Evolutionary conservation across 1,139 yeast species (phyloP).

Genomic region (Protomyces inundatus): DNA sequence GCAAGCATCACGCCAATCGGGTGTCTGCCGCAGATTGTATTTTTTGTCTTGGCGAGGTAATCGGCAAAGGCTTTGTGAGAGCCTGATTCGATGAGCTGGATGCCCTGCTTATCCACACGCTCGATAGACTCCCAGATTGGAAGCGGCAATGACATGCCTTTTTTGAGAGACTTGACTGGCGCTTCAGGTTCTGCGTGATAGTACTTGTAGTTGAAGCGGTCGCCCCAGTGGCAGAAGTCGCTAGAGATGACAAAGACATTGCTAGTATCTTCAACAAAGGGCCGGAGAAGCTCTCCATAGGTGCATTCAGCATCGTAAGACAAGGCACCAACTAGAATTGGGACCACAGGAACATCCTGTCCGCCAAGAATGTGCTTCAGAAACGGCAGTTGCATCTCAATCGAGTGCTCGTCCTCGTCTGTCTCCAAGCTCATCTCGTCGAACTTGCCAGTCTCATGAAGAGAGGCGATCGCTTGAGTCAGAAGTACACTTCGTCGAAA

Average conservation of each 20-base stretch:
- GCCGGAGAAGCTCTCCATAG: constrained; percentile 49
- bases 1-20: constrained; percentile 65
- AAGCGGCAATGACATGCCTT: constrained; percentile 26
- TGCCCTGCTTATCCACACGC: constrained; percentile 60
- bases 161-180: constrained; percentile 6
- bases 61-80: constrained; percentile 59
- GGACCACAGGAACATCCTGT: constrained; percentile 48
- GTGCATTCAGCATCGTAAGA: constrained; percentile 45
- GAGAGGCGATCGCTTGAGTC: constrained; percentile 38
- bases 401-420: constrained; percentile 86
- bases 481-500: not conserved
- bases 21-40: constrained; percentile 90
- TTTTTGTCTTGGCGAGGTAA: constrained; percentile 65
- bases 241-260: constrained; percentile 77
- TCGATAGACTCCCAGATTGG: constrained; percentile 71
- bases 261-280: constrained; percentile 51
- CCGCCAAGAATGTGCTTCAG: constrained; percentile 47
- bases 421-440: constrained; percentile 52
- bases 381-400: constrained; percentile 92
- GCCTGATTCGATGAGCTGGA: constrained; percentile 45
- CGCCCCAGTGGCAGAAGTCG: constrained; percentile 89
- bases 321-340: constrained; percentile 71
- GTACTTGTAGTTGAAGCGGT: constrained; percentile 33
- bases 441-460: constrained; percentile 45
- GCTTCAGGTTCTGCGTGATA: constrained; percentile 32